phyloP scores from a whole-genome alignment of 768 basidiomycete species.

The Leccinellum rugosiceps region DNA sequence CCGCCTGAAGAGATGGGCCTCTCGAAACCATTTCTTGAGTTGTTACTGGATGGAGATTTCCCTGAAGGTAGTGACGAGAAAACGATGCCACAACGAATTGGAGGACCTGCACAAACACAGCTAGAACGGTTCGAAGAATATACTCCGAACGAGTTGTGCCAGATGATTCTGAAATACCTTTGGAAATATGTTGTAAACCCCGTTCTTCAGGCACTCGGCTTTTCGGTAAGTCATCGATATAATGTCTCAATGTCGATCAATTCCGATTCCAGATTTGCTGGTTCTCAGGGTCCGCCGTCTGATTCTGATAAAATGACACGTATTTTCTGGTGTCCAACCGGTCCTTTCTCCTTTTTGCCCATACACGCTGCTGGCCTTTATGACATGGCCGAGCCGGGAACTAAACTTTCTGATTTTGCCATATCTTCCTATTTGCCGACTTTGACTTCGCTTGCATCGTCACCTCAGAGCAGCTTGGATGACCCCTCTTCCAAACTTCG shows the following conservation, averaged over 20 bases:
- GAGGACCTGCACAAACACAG: no score
- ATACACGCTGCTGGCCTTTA: background rate
- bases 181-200: background rate
- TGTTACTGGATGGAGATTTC: background rate
- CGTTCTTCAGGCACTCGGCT: background rate
- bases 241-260: background rate
- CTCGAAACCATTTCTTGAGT: background rate
- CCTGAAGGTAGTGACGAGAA: background rate
- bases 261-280: background rate
- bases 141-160: background rate
- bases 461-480: accelerated
- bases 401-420: background rate
- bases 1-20: background rate
- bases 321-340: background rate
- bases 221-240: background rate
- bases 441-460: background rate
- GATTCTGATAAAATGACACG: background rate
- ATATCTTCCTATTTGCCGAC: background rate
- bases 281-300: background rate
- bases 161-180: background rate
- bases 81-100: background rate
- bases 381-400: background rate
- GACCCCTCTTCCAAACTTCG: background rate
- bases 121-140: background rate
- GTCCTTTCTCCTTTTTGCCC: background rate